Percentiles rank a stretch among this genome's conserved stretches.
phyloP scores from a whole-genome alignment of 768 basidiomycete species.

The Rhizopogon vulgaris region DNA sequence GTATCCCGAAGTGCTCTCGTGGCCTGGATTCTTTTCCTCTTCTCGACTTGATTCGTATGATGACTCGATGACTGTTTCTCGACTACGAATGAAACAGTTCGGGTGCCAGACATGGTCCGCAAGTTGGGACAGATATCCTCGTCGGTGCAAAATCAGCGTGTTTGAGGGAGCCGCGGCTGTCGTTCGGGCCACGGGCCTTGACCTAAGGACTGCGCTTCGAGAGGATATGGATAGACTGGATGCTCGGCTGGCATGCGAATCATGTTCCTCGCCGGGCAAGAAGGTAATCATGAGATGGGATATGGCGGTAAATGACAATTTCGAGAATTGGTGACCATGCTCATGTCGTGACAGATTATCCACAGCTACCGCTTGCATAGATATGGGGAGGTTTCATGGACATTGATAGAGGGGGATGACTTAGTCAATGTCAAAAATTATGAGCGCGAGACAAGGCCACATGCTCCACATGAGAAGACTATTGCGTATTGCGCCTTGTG shows the following conservation, averaged over 20 bases:
- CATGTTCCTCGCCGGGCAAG: not conserved
- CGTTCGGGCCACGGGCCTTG: not conserved
- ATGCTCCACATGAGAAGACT: not conserved
- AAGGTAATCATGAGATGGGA: not conserved
- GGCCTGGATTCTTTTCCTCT: not conserved
- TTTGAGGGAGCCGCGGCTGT: not conserved
- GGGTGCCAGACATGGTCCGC: not conserved
- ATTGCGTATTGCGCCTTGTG: not conserved
- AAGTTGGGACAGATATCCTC: not conserved
- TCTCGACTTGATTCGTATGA: no score
- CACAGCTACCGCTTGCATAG: not conserved
- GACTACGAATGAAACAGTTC: not conserved
- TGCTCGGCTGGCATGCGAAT: conserved; percentile 1
- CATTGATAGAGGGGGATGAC: not conserved
- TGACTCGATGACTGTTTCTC: not conserved
- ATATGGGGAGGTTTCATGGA: not conserved
- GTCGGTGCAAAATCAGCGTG: not conserved
- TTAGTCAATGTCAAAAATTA: not conserved
- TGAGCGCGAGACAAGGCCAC: not conserved
- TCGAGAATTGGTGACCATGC: not conserved
- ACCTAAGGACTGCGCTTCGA: not conserved
- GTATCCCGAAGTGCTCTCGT: not conserved
- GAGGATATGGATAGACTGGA: conserved; percentile 1
- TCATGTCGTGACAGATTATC: not conserved
- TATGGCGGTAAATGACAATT: not conserved